phyloP scores from a whole-genome alignment of 176 grass and related monocot species.

The Oryza officinalis region DNA sequence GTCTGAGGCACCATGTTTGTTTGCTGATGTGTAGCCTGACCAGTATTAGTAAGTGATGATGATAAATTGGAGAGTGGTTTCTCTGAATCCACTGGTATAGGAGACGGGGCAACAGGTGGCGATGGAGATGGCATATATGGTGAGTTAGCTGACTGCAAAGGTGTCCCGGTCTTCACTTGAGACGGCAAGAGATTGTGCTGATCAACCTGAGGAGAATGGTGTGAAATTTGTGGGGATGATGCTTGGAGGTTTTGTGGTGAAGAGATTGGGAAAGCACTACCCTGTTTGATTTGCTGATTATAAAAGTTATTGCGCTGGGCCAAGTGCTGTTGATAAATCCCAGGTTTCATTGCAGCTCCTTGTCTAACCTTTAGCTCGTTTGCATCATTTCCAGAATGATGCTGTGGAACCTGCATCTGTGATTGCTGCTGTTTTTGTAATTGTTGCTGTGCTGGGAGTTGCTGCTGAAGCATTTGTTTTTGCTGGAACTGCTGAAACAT shows the following conservation, averaged over 20 bases:
- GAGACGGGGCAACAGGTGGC: conserved; percentile 76
- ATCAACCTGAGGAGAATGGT: conserved; percentile 90
- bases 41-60: conserved; percentile 62
- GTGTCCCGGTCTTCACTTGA: conserved; percentile 83
- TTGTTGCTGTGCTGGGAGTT: conserved; percentile 57
- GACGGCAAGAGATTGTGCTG: conserved; percentile 74
- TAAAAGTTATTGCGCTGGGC: conserved; percentile 54
- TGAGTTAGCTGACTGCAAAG: conserved; percentile 76
- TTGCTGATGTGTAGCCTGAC: conserved; percentile 61
- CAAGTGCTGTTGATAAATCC: conserved; percentile 76
- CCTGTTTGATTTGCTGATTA: conserved; percentile 72
- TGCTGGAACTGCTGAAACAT: conserved; percentile 57
- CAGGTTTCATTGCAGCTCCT: conserved; percentile 70
- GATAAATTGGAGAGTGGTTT: conserved; percentile 68
- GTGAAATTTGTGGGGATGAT: conserved; percentile 93
- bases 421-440: conserved; percentile 63
- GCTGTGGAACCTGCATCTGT: conserved; percentile 64
- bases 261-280: conserved; percentile 74
- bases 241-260: conserved; percentile 93
- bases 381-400: conserved; percentile 63
- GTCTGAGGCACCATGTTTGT: conserved; percentile 50
- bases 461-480: conserved; percentile 60
- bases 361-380: conserved; percentile 80
- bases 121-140: conserved; percentile 89
- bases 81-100: conserved; percentile 73